Evolutionary conservation across 2,329 filamentous ascomycete genomes (phyloP), one percentile per base, ranked within the genome.

Genomic region (Aquanectria penicillioides): DNA sequence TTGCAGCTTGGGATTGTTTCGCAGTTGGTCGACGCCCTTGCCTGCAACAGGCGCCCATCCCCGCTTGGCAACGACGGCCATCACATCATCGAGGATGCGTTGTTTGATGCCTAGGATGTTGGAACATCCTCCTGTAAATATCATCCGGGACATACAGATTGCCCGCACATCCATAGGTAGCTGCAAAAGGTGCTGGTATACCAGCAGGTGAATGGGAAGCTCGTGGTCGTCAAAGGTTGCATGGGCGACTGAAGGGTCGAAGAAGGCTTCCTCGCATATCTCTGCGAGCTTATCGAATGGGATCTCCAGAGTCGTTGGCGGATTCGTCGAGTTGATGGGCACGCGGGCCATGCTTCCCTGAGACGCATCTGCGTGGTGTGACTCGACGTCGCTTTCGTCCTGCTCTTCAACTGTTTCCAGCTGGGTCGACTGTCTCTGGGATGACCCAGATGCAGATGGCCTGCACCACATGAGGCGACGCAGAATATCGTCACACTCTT

Each of bases 161-260:
- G 91, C 89, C 20, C 95, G 88, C 4, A 94, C 88, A 74, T 99
- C 95, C 4, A 94, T 78, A 0, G 93, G 91, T 1, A 97, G 81
- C 7, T 86, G 83, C 1, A 96, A 81, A 2, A 99, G 83, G 31
- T 88, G 85, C 50, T 86, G 85, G 75, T 97, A 96, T 3, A 96
- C 81, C 8, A 98, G 83, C 11, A 88, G 73, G 48, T 91, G 92
- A 1, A 98, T 70, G 0, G 94, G 89, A 15, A 91, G 83, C 64
- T 98, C 94, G 66, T 99, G 84, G 68, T 98, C 94, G 70, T 99
- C 95, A 61, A 93, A 88, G 33, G 88, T 86, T 15, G 75, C 73
- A 70, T 79, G 68, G 69, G 77, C 61, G 77, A 77, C 71, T 67
- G 81, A 69, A 69, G 83, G 65, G 70, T 81, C 89, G 64, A 98